A percentile compares a stretch with the other conserved stretches of the same genome.
These are phyloP conservation scores for Uronychia binucleata DNA, from an alignment of 73 alveolate species.

Conservation along the genomic window DNA sequence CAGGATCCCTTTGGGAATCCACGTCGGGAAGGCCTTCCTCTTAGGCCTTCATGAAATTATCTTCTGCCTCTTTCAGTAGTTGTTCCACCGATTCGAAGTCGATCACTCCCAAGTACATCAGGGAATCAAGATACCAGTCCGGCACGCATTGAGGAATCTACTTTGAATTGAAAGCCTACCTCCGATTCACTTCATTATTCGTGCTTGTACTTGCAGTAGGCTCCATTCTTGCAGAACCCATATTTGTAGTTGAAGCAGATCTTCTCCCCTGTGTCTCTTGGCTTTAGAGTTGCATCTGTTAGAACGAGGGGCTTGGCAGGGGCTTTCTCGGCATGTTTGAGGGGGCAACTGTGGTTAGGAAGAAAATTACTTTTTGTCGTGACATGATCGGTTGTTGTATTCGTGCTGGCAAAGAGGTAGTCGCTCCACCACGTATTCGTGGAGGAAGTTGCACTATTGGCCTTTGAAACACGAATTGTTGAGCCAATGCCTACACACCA, in stretches of 20 bases:
- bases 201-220: conserved; percentile 1
- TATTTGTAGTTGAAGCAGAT: neutral
- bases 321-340: neutral
- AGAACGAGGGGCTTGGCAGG: neutral
- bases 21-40: no score
- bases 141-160: neutral
- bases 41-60: no score
- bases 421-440: no score
- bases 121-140: neutral
- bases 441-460: no score
- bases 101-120: neutral
- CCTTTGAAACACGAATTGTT: no score
- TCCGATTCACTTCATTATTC: neutral
- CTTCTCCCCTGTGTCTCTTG: neutral
- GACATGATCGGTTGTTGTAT: neutral
- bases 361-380: neutral
- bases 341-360: neutral
- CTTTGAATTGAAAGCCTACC: neutral
- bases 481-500: no score
- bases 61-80: no score
- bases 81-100: no score
- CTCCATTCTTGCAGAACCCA: neutral
- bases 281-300: neutral
- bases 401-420: no score
- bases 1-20: no score